Base-by-base conservation (phyloP, 2,329 filamentous ascomycete species). In the Claviceps sp. region DNA sequence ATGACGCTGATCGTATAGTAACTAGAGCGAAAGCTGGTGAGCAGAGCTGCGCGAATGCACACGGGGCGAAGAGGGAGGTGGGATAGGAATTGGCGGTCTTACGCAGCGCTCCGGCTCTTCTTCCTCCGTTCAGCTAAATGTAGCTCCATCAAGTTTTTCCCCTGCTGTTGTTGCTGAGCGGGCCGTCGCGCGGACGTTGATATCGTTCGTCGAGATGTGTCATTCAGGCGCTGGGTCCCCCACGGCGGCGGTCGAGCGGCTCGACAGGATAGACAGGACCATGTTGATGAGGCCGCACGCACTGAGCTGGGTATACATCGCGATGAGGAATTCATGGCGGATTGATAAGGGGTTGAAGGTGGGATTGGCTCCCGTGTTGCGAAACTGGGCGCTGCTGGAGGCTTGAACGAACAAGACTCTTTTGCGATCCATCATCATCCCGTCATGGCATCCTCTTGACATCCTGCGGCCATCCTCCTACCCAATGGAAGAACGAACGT, bases 1-100 rank as follows among this genome's bases (percentile, higher is more conserved):
- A 91, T 89, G 55, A 88, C 73, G 64, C 85, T 89, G 56, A 90
- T 67, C 14, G 82, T 79, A 65, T 91, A 93, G 70, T 81, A 84
- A 67, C 82, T 86, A 24, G 24, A 51, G 22, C 11, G 26, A 18
- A 14, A 20, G 9, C 9, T 30, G 46, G 46, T 48, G 13, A 49
- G 45, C 38, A 36, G 20, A 26, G 37, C 36, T 36, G 14, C 43
- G 9, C 18, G 14, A 30, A 8, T 5, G 37, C 36, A 42, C 4
- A n/a, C 13, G 16, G 45, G 3, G 18, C 24, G 40, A 22, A 22
- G 41, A 24, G 13, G 5, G 41, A 18, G 18, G 4, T 8, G 18
- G n/a, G 7, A 4, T 41, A 18, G 20, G 9, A 42, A 11, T 18
- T 8, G 5, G 18, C 8, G 6, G 13, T 18, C 64, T 53, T 66